Evolutionary conservation across 805 yeast species (phyloP), one percentile per base, ranked within the genome.

Genomic region (Kodamaea kaohsiungensis): DNA sequence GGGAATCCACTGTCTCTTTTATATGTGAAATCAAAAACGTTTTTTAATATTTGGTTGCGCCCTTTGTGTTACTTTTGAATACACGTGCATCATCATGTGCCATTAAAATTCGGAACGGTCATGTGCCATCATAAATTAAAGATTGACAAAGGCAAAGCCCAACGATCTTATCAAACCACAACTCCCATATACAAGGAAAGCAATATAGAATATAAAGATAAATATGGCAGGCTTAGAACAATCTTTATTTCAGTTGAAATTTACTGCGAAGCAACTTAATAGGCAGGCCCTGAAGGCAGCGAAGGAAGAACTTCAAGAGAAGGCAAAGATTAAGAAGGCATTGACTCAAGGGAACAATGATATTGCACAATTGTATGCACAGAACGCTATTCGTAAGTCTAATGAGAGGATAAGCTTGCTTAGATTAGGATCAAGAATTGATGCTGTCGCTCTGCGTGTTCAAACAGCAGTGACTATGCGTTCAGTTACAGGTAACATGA

Each of bases 381-480:
- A 92, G 60, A 95, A 92, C 71, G 97, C 98, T 39, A 91, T 96
- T 45, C 81, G 99, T 49, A 95, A 95, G 70, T 80, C 88, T 46
- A 89, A 88, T 63, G 99, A 95, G 69, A 77, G 93, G 58, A 77
- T 93, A 51, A 93, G 88, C 65, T 72, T 95, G 52, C 74, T 95
- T 51, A 79, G 93, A 60, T 76, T 95, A 54, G 88, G 97, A 0
- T 89, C 97, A 0, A 75, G 98, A 54, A 89, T 95, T 17, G 99
- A 95, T 71, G 93, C 98, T 0, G 99, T 95, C 19, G 96, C 98
- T 0, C 87, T 96, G 3, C 75, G 99, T 55, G 96, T 95, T 1
- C 98, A 93, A 64, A 95, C 99, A 0, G 99, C 99, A 0, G 98
- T 95, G 6, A 93, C 98, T 0, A 95, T 95, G 99, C 81, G 97